phyloP scores from a whole-genome alignment of 2,329 filamentous ascomycete genomes.

The Diaporthe nobilis region DNA sequence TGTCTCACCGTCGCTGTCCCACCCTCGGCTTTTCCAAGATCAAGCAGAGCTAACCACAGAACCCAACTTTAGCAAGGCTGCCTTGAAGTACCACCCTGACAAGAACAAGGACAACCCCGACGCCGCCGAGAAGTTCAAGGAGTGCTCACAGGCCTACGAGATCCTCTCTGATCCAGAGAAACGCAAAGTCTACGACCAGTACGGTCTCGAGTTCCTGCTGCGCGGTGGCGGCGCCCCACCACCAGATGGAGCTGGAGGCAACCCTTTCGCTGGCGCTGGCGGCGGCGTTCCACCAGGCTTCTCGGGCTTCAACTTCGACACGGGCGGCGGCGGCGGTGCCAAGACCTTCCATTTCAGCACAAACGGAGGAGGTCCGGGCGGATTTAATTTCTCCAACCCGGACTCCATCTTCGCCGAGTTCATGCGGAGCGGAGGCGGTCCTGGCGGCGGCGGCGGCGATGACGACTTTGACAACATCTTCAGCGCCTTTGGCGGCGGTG shows the following conservation, averaged over 20 bases:
- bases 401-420: constrained; percentile 91
- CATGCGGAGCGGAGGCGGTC: constrained; percentile 70
- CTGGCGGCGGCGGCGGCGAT: constrained; percentile 58
- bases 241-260: constrained; percentile 69
- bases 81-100: constrained; percentile 94
- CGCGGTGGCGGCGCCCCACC: constrained; percentile 81
- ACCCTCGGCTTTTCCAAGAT: neutral
- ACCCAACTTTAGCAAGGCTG: constrained; percentile 75
- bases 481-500: constrained; percentile 61
- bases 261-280: constrained; percentile 72
- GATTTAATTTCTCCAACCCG: constrained; percentile 88
- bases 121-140: constrained; percentile 96
- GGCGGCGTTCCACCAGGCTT: constrained; percentile 71
- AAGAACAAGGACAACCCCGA: constrained; percentile 95
- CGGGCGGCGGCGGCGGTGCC: constrained; percentile 60
- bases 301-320: constrained; percentile 64
- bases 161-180: constrained; percentile 98
- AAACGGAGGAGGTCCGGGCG: constrained; percentile 65
- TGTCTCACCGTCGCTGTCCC: neutral
- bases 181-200: constrained; percentile 94
- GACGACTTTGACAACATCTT: constrained; percentile 70
- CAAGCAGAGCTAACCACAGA: constrained; percentile 52
- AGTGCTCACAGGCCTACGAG: constrained; percentile 97
- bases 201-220: constrained; percentile 91
- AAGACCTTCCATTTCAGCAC: constrained; percentile 77